These are phyloP conservation scores for Colletotrichum shisoi DNA, from an alignment of 2,329 filamentous ascomycete species.

Conservation along the genomic window DNA sequence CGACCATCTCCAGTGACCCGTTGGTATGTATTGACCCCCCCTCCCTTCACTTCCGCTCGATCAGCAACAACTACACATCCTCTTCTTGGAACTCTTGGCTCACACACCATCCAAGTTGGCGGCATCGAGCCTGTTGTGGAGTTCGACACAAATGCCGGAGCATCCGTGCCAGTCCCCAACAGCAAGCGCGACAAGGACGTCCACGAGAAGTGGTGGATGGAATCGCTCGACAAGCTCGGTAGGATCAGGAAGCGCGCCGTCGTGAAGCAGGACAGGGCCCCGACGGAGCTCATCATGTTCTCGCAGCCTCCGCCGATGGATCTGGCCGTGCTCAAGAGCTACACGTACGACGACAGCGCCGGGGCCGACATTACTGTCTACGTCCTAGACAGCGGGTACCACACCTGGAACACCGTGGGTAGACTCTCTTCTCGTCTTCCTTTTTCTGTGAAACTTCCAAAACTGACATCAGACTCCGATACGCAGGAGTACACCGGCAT, in stretches of 20 bases:
- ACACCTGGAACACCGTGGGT: background rate
- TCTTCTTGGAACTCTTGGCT: no score
- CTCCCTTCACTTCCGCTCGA: no score
- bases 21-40: no score
- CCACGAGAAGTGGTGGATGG: constrained; percentile 22
- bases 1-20: no score
- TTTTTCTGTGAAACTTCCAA: no score
- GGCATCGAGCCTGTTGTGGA: no score
- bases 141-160: no score
- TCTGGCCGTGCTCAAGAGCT: background rate
- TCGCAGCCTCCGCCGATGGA: constrained; percentile 6
- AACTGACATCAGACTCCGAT: no score
- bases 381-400: constrained; percentile 3
- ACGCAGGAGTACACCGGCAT: constrained; percentile 9
- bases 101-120: no score
- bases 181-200: constrained; percentile 1
- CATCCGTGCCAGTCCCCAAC: background rate
- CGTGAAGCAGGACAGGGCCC: background rate
- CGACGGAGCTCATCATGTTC: constrained; percentile 12
- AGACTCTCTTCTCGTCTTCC: background rate
- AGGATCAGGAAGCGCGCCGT: constrained; percentile 17
- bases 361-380: constrained; percentile 7
- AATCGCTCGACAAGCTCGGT: constrained; percentile 5
- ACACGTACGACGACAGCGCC: constrained; percentile 9
- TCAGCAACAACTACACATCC: no score